These are phyloP conservation scores for Adansonia rubrostipa DNA, from an alignment of 441 rosid genomes.

Conservation along the genomic window DNA sequence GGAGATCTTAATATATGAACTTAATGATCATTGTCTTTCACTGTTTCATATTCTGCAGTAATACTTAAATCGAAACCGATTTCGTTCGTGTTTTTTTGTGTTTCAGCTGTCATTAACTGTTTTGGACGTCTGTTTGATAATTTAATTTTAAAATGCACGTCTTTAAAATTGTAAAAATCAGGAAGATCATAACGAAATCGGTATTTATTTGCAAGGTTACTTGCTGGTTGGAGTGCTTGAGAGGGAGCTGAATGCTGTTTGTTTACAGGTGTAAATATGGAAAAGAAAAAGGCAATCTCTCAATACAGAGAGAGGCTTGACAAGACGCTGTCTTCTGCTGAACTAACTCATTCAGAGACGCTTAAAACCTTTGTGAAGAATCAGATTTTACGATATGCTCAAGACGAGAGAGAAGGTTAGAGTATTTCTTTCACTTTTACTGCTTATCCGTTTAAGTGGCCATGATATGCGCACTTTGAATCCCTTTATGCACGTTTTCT, in stretches of 20 bases:
- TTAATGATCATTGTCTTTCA: background rate
- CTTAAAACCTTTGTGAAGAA: constrained; percentile 60
- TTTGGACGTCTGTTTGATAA: background rate
- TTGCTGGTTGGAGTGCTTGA: constrained; percentile 1
- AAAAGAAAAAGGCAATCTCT: constrained; percentile 49
- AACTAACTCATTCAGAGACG: constrained; percentile 54
- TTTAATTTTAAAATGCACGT: background rate
- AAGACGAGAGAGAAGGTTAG: constrained; percentile 56
- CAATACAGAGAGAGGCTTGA: constrained; percentile 79
- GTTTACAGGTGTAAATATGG: constrained; percentile 53
- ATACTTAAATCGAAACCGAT: background rate
- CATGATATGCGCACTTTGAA: constrained; percentile 11
- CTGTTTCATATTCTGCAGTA: background rate
- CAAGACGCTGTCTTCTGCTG: constrained; percentile 72
- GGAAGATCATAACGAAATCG: background rate
- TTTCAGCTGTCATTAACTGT: background rate
- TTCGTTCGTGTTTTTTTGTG: background rate
- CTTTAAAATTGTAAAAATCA: background rate
- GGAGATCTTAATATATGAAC: too few relatives aligned
- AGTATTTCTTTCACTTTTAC: background rate
- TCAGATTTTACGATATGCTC: constrained; percentile 56
- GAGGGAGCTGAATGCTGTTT: constrained; percentile 24
- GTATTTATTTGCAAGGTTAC: background rate
- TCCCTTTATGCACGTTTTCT: background rate
- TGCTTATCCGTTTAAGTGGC: constrained; percentile 2